A percentile compares a stretch with the other conserved stretches of the same genome.
These are phyloP conservation scores for Pseudogymnoascus sp. DNA, from an alignment of 2,329 filamentous ascomycete species.

Conservation along the genomic window DNA sequence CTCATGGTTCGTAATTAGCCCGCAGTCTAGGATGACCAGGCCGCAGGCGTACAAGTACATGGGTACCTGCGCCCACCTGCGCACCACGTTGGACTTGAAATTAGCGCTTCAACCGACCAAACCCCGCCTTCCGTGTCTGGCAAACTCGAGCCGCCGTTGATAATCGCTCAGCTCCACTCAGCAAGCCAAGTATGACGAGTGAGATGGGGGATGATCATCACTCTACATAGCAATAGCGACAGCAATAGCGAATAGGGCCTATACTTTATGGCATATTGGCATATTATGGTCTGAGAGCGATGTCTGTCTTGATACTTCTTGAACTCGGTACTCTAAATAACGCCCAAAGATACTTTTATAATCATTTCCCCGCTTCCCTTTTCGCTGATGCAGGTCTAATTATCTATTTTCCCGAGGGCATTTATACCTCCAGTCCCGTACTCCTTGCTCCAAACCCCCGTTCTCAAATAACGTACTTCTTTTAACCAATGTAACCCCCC, in stretches of 20 bases:
- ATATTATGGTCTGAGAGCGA: background rate
- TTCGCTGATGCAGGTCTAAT: background rate
- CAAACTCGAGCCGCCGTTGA: background rate
- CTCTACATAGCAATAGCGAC: background rate
- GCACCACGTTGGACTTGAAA: background rate
- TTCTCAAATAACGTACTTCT: background rate
- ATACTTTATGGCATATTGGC: background rate
- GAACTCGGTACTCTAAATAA: background rate
- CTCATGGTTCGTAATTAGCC: conserved; percentile 6
- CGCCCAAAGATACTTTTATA: background rate
- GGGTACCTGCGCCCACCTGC: background rate
- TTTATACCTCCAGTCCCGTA: background rate
- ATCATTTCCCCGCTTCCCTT: background rate
- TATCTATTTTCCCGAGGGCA: background rate
- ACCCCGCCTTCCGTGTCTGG: background rate
- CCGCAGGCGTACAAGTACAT: background rate
- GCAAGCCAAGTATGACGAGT: background rate
- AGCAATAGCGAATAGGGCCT: background rate
- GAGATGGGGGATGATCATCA: background rate
- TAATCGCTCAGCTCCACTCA: background rate
- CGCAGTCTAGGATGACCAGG: conserved; percentile 6
- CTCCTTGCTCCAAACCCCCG: background rate
- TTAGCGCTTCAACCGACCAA: conserved; percentile 6
- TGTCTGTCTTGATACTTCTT: background rate
- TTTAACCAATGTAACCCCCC: background rate